Base-by-base conservation (phyloP, 345 rosid species). In the Populus alba region DNA sequence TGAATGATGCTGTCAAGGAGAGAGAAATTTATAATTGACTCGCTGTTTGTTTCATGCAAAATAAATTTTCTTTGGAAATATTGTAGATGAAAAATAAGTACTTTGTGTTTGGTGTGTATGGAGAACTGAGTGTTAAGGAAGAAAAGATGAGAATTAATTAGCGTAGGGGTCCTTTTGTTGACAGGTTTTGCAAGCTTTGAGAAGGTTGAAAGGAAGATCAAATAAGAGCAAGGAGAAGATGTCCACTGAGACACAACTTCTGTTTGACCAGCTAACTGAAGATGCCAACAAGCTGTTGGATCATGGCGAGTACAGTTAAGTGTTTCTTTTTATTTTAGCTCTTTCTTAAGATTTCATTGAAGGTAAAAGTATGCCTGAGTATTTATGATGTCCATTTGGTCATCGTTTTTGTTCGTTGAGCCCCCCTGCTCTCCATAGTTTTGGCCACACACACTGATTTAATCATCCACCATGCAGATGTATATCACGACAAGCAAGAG, bases 221-320 rank as follows among this genome's bases (percentile, higher is more conserved):
- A 90, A 78, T 76, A 89, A 88, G 80, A 91, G 86, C 83, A 97
- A 91, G 83, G 94, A 88, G 83, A 97, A 91, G 82, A 97, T 94
- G 99, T 83, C 92, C 6, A 72, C 90, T 65, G 96, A 91, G 85
- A 91, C 90, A 7, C 91, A 97, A 81, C 86, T 6, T 67, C 80
- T 91, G n/a, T 97, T 97, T 87, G 98, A 97, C 85, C 93, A 90
- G 89, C 91, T 97, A 81, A 97, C 99, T 66, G 99, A 97, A 83
- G 97, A 94, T 89, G 93, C 99, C 33, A 86, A 87, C 88, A 91
- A 78, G 81, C 86, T 97, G 77, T 85, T 94, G 87, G 92, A 88
- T 79, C 85, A 91, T 75, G 99, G 99, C 65, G 98, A 97, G 75
- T 91, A 86, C 84, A 83, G 99, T 96, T 87, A 87, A 92, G 95